Evolutionary conservation across 495 filamentous ascomycete species (phyloP).

Genomic region (Penicillium flavigenum): DNA sequence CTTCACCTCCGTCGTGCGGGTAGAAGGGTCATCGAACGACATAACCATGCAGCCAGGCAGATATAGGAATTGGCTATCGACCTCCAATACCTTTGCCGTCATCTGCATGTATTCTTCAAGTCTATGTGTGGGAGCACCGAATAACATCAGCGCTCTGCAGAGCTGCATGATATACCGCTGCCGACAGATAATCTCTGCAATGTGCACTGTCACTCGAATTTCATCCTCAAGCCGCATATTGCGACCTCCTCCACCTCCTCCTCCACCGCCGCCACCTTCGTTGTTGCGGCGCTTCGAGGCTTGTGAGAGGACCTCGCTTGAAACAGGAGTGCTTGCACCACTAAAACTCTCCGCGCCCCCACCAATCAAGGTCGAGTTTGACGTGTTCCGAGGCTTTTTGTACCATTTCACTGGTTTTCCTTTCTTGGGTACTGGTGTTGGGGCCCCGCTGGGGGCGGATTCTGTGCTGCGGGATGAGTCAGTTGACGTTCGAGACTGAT

Average conservation of each 20-base stretch:
- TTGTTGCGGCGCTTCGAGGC: slow-evolving; percentile 34
- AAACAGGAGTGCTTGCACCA: slow-evolving; percentile 34
- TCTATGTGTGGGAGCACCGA: slow-evolving; percentile 71
- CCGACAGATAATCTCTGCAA: slow-evolving; percentile 75
- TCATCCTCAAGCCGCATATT: slow-evolving; percentile 50
- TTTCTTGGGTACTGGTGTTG: slow-evolving; percentile 26
- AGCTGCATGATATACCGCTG: slow-evolving; percentile 83
- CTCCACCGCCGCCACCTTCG: background rate
- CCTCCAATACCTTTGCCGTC: slow-evolving; percentile 79
- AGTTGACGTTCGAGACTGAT: slow-evolving; percentile 15
- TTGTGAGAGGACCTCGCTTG: slow-evolving; percentile 29
- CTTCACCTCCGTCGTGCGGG: slow-evolving; percentile 87
- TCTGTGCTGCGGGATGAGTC: slow-evolving; percentile 14
- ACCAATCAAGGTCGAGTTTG: slow-evolving; percentile 29
- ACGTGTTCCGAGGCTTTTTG: slow-evolving; percentile 32
- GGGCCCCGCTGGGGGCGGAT: slow-evolving; percentile 2
- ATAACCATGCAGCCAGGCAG: slow-evolving; percentile 92
- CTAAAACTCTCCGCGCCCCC: slow-evolving; percentile 20
- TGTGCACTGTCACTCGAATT: slow-evolving; percentile 78
- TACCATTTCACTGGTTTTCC: slow-evolving; percentile 36
- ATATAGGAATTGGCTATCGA: slow-evolving; percentile 86
- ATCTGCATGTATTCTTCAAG: slow-evolving; percentile 84
- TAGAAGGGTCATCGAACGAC: slow-evolving; percentile 82
- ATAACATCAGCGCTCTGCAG: slow-evolving; percentile 78
- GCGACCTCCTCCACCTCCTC: background rate